Conservation (phyloP, 352 stramenopile species). For the Globisporangium polare region DNA sequence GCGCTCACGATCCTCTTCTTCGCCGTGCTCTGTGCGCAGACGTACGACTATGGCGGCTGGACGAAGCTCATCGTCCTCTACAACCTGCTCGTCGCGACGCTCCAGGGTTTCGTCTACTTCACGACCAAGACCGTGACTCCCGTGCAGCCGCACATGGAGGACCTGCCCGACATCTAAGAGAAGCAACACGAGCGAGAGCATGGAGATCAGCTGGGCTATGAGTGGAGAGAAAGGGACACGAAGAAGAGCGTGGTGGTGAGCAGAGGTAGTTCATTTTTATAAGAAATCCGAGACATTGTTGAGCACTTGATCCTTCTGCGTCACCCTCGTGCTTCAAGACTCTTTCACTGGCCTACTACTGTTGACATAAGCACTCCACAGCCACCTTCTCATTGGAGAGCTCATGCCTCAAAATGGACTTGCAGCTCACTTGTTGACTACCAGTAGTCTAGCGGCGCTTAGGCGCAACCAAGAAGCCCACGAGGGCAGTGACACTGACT, state of each 20-base stretch:
- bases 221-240: background rate
- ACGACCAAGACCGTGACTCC: conserved; percentile 72
- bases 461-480: background rate
- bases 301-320: background rate
- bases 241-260: background rate
- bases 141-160: conserved; percentile 56
- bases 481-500: background rate
- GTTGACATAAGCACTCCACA: background rate
- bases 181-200: background rate
- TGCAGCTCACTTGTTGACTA: background rate
- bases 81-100: conserved; percentile 68
- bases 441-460: conserved; percentile 8
- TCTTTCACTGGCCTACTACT: background rate
- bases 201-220: background rate
- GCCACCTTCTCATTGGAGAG: background rate
- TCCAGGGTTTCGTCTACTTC: conserved; percentile 81
- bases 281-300: background rate
- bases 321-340: background rate
- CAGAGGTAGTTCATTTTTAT: conserved; percentile 3
- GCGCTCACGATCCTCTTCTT: conserved; percentile 80
- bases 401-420: background rate
- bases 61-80: conserved; percentile 71
- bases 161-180: conserved; percentile 53
- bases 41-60: conserved; percentile 63
- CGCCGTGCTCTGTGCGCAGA: conserved; percentile 66